Evolutionary conservation across 2,329 filamentous ascomycete genomes (phyloP), one percentile per base, ranked within the genome.

Genomic region (Alternaria arbusti): DNA sequence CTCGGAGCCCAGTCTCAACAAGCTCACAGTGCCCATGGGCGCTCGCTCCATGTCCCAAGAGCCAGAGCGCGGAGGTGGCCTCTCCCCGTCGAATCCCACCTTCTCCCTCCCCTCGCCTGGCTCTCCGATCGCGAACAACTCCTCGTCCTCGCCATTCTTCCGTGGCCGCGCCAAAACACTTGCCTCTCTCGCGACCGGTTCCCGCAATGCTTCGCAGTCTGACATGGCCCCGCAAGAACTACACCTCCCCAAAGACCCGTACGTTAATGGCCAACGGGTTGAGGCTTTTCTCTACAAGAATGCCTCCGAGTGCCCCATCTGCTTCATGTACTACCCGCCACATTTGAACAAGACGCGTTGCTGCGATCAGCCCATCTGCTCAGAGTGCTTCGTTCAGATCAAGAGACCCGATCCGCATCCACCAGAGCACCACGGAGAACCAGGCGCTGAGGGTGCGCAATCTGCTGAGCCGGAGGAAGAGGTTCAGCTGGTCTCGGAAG

Each of bases 361-460:
- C 78, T 99, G 96, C 79, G 94, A 97, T 73, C 96, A 99, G 78
- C 86, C 92, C 6, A 98, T 99, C 66, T 99, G 96, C 82, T 98
- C 94, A 45, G 96, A 99, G 82, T 99, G 96, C 79, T 99, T 99
- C 74, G 96, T 99, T 5, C 96, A 99, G 79, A 99, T 99, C 78
- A 98, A 97, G 79, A 89, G 96, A 45, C 90, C 94, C 5, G 95
- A 99, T 68, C 94, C 94, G 10, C 93, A 97, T 78, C 89, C 94
- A 43, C 93, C 93, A 1, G 93, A 97, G 77, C 92, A 96, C 74
- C 86, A 86, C 47, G 71, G 71, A 59, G 82, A 86, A 22, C 64
- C 73, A 60, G 76, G 81, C 4, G 32, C 56, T 3, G 56, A 59
- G 40, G 72, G 76, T 32, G 75, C 80, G 45, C 71, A 80, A 49